Conservation (phyloP, 2,329 filamentous ascomycete species). For the Chaetomium strumarium region DNA sequence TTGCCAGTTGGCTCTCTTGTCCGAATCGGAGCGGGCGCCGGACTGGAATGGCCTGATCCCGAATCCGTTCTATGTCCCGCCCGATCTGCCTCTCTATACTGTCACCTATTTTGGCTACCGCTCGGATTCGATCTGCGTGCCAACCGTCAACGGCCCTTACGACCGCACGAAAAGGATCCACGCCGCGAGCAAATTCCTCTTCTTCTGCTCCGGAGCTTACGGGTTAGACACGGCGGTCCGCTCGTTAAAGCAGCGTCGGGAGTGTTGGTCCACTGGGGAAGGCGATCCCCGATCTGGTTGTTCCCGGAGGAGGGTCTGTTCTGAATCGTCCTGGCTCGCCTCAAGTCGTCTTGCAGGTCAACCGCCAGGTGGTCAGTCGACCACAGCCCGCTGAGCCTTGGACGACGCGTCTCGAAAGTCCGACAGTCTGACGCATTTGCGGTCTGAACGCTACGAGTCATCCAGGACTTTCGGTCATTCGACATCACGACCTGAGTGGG, state of each 20-base stretch:
- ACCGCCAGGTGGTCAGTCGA: background rate
- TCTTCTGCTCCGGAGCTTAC: too few relatives aligned
- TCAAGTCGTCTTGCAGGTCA: background rate
- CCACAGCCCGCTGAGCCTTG: too few relatives aligned
- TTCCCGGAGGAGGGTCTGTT: background rate
- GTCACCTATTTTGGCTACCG: too few relatives aligned
- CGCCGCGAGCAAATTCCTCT: too few relatives aligned
- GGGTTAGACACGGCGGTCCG: too few relatives aligned
- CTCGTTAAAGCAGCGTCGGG: too few relatives aligned
- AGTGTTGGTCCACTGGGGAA: too few relatives aligned
- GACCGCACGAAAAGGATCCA: too few relatives aligned
- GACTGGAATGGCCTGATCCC: conserved; percentile 4
- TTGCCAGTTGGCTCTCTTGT: background rate
- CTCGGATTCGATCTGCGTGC: too few relatives aligned
- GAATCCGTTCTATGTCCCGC: background rate
- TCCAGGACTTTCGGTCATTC: background rate
- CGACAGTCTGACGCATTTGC: background rate
- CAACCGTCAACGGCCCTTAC: too few relatives aligned
- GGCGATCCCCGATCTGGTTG: background rate
- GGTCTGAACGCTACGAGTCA: background rate
- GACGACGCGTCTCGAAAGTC: background rate
- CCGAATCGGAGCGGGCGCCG: background rate
- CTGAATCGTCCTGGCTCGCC: background rate
- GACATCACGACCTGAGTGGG: background rate
- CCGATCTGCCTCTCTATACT: background rate